Base-by-base conservation (phyloP, 331 rosid species). In the Telfairia occidentalis region DNA sequence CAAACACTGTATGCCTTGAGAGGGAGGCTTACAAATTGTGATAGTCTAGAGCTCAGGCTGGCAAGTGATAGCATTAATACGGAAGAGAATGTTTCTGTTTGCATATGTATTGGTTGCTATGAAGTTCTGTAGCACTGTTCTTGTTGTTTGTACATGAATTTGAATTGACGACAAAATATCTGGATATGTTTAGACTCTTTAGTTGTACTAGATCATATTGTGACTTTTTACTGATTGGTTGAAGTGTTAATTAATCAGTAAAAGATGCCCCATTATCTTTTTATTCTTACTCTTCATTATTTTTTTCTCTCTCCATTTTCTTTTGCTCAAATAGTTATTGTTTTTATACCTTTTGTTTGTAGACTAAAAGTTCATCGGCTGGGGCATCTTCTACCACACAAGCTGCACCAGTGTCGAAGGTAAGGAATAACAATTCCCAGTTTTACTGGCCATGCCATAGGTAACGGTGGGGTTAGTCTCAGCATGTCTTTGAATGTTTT, bases 281-380 rank as follows among this genome's bases (percentile, higher is more conserved):
- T n/a, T 55, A n/a, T 55, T 9, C 2, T 58, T 11, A 15, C 43
- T 73, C 5, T 53, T 54, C 37, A 43, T 53, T 42, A 67, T 21
- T 21, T 19, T 29, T 55, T 26, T 40, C 15, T 42, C 2, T n/a
- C 18, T 23, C n/a, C 2, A 19, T 73, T 42, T 45, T 29, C 16
- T 75, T 43, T 38, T 42, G 11, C 30, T 54, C 21, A 32, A 59
- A 54, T 29, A n/a, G 9, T 38, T 42, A 18, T 48, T 18, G 8
- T 21, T 13, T 64, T n/a, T n/a, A n/a, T 50, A n/a, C 71, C 29
- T 29, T 26, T 40, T 37, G 50, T 63, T 78, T 79, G 50, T 63
- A 92, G 97, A 86, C 75, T 74, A 92, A 89, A 86, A 84, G 76
- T 78, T 64, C 89, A 40, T 16, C 97, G 34, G 86, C 87, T 55